These are phyloP conservation scores for Coniophora puteana DNA, from an alignment of 1,284 basidiomycete species.

Conservation along the genomic window DNA sequence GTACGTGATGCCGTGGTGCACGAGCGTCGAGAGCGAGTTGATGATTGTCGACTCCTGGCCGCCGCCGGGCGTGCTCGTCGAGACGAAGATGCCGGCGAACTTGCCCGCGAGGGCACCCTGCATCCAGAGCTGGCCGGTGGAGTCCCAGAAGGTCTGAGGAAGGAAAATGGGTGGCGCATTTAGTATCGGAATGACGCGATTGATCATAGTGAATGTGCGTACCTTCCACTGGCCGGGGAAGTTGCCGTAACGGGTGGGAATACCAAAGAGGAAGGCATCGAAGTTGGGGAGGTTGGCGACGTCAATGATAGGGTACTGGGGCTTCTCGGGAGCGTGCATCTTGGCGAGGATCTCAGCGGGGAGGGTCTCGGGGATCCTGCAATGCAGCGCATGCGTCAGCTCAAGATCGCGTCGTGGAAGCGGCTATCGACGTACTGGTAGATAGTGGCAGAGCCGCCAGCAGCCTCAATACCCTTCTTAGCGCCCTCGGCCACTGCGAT, in stretches of 20 bases:
- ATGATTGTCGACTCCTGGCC: constrained; percentile 48
- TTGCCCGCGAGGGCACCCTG: constrained; percentile 50
- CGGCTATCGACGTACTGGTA: constrained; percentile 35
- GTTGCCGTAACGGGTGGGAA: constrained; percentile 46
- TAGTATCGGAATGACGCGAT: not conserved
- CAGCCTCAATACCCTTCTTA: constrained; percentile 41
- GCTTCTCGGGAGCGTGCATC: constrained; percentile 48
- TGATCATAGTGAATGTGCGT: constrained; percentile 4
- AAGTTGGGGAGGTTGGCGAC: constrained; percentile 39
- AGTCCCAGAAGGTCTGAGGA: constrained; percentile 43
- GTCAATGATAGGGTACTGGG: constrained; percentile 43
- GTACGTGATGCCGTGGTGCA: constrained; percentile 51
- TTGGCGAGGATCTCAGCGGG: constrained; percentile 48
- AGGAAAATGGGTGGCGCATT: constrained; percentile 6
- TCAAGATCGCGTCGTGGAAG: not conserved
- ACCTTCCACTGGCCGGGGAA: constrained; percentile 34
- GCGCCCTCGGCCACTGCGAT: constrained; percentile 46
- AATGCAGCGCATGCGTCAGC: not conserved
- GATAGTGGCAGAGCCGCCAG: constrained; percentile 46
- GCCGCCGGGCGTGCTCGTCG: constrained; percentile 38
- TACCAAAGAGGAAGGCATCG: constrained; percentile 37
- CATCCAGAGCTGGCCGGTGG: constrained; percentile 49
- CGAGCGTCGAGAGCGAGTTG: constrained; percentile 49
- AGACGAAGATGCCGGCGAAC: constrained; percentile 45
- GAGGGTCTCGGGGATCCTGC: constrained; percentile 52